Conservation (phyloP, 257 asterid species). For the Nicotiana attenuata region DNA sequence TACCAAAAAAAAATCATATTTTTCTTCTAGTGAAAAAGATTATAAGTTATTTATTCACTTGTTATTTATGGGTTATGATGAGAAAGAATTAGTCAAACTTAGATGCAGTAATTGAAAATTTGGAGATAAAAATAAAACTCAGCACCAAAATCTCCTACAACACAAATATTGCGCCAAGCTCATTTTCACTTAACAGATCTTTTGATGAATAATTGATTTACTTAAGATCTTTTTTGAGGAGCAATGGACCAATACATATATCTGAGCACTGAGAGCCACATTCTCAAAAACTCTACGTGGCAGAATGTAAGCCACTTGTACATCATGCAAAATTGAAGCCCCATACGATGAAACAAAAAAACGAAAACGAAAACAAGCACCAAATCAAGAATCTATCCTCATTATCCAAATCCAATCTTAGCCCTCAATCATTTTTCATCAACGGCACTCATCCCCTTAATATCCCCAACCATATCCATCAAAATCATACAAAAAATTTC, state of each 20-base stretch:
- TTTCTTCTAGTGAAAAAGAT: neutral
- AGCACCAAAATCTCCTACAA: neutral
- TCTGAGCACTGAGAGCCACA: neutral
- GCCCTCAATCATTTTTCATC: constrained; percentile 37
- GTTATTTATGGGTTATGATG: neutral
- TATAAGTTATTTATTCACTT: neutral
- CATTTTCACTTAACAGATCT: neutral
- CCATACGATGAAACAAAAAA: constrained; percentile 6
- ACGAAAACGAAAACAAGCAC: neutral
- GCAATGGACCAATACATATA: neutral
- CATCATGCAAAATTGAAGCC: constrained; percentile 19
- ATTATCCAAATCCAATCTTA: constrained; percentile 52
- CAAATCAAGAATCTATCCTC: constrained; percentile 25
- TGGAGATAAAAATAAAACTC: neutral
- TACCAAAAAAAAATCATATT: neutral
- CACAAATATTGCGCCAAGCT: neutral
- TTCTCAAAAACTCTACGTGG: constrained; percentile 25
- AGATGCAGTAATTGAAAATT: neutral
- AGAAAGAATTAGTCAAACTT: neutral
- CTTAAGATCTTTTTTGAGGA: neutral
- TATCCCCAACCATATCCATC: constrained; percentile 74
- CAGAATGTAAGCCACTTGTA: constrained; percentile 23
- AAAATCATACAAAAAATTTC: constrained; percentile 16
- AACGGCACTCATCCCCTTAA: constrained; percentile 28
- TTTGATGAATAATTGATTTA: neutral